phyloP scores from a whole-genome alignment of 352 stramenopile species.

The Phytophthora podocarpi region DNA sequence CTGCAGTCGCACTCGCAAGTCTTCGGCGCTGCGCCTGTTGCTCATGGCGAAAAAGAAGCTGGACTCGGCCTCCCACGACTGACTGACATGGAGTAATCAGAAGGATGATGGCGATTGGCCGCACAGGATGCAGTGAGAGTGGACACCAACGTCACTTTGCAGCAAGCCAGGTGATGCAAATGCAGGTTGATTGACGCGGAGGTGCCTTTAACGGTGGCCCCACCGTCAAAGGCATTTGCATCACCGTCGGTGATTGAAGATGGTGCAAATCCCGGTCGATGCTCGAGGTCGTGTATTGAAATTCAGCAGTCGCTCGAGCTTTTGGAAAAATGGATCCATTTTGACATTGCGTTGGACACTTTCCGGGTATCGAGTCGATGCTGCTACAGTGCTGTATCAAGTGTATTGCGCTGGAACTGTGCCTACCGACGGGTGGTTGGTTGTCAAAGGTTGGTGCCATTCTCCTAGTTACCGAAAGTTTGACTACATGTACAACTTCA shows the following conservation, averaged over 20 bases:
- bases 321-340: constrained; percentile 3
- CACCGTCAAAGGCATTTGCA: too few species aligned
- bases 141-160: too few species aligned
- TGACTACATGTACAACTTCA: constrained; percentile 8
- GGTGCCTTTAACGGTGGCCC: too few species aligned
- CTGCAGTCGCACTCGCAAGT: constrained; percentile 19
- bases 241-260: too few species aligned
- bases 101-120: too few species aligned
- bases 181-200: too few species aligned
- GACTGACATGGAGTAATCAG: not conserved
- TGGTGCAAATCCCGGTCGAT: constrained; percentile 2
- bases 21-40: constrained; percentile 12
- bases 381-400: too few species aligned
- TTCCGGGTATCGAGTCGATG: not conserved
- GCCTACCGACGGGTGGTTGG: too few species aligned
- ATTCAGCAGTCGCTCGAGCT: constrained; percentile 6
- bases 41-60: not conserved
- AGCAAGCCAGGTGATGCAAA: too few species aligned
- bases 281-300: constrained; percentile 10
- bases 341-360: constrained; percentile 18
- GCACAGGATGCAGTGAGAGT: too few species aligned
- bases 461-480: not conserved
- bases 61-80: not conserved
- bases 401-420: too few species aligned
- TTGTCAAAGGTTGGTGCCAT: too few species aligned